A percentile compares a stretch with the other conserved stretches of the same genome.
Evolutionary conservation across 768 basidiomycete genomes (phyloP).

Genomic region (Mrakia hoshinonis): DNA sequence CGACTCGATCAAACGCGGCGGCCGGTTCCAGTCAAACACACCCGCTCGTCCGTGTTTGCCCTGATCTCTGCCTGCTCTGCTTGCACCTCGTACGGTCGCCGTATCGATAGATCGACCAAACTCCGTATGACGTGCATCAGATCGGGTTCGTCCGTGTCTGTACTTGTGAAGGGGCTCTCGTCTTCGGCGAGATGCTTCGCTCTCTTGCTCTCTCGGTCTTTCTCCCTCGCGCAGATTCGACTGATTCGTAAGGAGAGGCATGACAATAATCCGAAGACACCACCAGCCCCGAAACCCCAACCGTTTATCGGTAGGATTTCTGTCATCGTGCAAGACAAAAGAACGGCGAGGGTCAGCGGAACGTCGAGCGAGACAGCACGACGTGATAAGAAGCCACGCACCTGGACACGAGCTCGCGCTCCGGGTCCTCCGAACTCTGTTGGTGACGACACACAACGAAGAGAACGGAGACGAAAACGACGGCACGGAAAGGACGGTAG

Average conservation of each 20-base stretch:
- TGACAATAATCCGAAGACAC: neutral
- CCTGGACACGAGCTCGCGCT: slow-evolving; percentile 97
- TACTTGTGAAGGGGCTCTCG: no score
- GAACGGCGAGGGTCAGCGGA: neutral
- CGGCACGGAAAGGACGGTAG: neutral
- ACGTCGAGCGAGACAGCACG: no score
- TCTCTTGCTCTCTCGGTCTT: neutral
- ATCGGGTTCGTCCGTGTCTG: no score
- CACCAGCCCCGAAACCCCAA: slow-evolving; percentile 4
- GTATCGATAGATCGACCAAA: no score
- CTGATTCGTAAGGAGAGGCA: neutral
- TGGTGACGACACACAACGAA: neutral
- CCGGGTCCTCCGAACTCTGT: slow-evolving; percentile 80
- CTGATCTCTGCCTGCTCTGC: no score
- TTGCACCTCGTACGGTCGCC: no score
- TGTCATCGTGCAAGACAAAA: neutral
- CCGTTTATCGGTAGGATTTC: slow-evolving; percentile 18
- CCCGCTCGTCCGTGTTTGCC: no score
- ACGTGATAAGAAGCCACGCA: slow-evolving; percentile 46
- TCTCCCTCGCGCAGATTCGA: neutral
- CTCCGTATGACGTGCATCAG: no score
- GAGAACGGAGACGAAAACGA: neutral
- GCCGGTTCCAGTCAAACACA: no score
- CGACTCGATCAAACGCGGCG: neutral
- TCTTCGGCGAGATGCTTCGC: no score